Evolutionary conservation across 257 asterid species (phyloP).

Genomic region (Datura wrightii): DNA sequence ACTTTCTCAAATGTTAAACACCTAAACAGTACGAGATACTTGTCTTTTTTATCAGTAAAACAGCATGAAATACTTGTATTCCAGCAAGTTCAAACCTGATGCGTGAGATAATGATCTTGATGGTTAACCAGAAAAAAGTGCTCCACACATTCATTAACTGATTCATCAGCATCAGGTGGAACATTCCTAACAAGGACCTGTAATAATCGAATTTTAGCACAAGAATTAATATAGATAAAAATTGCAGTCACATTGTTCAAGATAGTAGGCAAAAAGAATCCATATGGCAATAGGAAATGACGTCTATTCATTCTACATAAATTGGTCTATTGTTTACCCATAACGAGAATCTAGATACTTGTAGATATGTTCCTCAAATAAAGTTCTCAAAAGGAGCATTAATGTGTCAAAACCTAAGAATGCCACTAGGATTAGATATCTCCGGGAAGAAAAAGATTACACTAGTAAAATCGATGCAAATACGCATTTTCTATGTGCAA

Average conservation of each 20-base stretch:
- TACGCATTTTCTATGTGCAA: neutral
- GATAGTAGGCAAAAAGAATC: neutral
- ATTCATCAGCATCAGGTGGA: conserved; percentile 89
- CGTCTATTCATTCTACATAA: neutral
- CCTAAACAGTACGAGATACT: neutral
- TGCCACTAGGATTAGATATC: neutral
- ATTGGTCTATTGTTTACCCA: neutral
- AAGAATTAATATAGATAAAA: neutral
- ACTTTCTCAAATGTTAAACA: conserved; percentile 6
- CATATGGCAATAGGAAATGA: conserved; percentile 18
- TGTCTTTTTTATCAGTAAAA: conserved; percentile 14
- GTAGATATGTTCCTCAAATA: conserved; percentile 14
- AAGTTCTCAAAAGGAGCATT: conserved; percentile 25
- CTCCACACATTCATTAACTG: conserved; percentile 80
- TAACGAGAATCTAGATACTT: neutral
- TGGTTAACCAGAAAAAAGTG: conserved; percentile 98
- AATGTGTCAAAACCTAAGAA: conserved; percentile 10
- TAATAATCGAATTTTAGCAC: conserved; percentile 30
- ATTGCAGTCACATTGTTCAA: conserved; percentile 20
- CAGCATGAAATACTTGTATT: neutral
- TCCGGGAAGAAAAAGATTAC: neutral
- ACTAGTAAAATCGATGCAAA: conserved; percentile 11
- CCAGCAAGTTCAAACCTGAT: conserved; percentile 66
- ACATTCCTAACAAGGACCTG: conserved; percentile 93
- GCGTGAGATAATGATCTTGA: conserved; percentile 84